Percentiles rank a stretch among this genome's conserved stretches.
phyloP scores from a whole-genome alignment of 2,329 filamentous ascomycete species.

The Trichoderma sp. region DNA sequence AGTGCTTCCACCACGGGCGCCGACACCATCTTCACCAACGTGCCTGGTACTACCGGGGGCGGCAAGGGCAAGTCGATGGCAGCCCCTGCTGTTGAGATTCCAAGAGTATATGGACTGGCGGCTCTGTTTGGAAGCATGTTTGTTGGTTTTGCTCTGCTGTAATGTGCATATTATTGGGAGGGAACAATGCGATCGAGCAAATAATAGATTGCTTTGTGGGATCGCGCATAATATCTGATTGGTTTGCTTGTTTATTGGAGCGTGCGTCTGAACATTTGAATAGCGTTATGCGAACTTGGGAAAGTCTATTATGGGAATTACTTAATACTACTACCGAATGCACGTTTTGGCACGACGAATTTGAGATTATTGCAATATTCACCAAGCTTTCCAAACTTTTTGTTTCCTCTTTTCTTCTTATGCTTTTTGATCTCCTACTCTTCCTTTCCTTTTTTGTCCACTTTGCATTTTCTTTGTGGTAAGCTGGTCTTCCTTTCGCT shows the following conservation, averaged over 20 bases:
- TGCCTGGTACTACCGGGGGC: slow-evolving; percentile 32
- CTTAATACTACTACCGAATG: slow-evolving; percentile 23
- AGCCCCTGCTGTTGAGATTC: slow-evolving; percentile 40
- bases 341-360: slow-evolving; percentile 20
- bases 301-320: slow-evolving; percentile 17
- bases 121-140: slow-evolving; percentile 46
- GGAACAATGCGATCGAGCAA: slow-evolving; percentile 8
- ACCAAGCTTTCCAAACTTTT: neutral
- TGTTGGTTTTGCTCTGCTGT: slow-evolving; percentile 43
- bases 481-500: neutral
- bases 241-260: slow-evolving; percentile 11
- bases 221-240: slow-evolving; percentile 20
- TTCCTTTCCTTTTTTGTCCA: neutral
- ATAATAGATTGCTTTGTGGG: neutral
- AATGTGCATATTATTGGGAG: neutral
- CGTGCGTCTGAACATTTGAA: slow-evolving; percentile 17
- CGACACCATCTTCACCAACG: slow-evolving; percentile 46
- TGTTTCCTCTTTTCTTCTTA: neutral
- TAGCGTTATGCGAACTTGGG: slow-evolving; percentile 18
- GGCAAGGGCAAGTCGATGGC: slow-evolving; percentile 37
- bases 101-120: slow-evolving; percentile 45
- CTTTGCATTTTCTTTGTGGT: neutral
- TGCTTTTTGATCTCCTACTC: neutral
- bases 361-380: slow-evolving; percentile 17
- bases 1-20: slow-evolving; percentile 37